Base-by-base conservation (phyloP, 164 flowering plant species). In the Magnolia officinalis region DNA sequence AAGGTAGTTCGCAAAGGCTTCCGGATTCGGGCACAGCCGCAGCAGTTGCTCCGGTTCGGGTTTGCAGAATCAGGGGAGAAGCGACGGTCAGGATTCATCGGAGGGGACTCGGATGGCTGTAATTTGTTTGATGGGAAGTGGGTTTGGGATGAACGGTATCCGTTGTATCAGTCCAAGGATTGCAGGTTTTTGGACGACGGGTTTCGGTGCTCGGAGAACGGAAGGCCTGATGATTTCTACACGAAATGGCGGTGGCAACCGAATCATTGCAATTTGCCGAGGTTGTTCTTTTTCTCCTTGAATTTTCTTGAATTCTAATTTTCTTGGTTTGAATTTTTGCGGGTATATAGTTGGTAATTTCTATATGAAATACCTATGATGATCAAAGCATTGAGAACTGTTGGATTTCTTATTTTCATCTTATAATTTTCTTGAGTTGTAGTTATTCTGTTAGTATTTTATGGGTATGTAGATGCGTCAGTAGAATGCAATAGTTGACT, bases 211-310 rank as follows among this genome's bases (percentile, higher is more conserved):
- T 74, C 83, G 51, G 96, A 91, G 75, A 89, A 90, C 83, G 95
- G 98, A 1, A 82, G 98, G 67, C 93, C 87, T 64, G 98, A 95
- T 83, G 77, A 76, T 37, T 87, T 88, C 79, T 93, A 88, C 80
- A 94, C 92, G 65, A 91, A 94, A 76, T 96, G 96, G 98, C 84
- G 98, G 70, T 96, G 99, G 99, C 98, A 96, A 67, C 99, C 99
- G 26, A 91, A 75, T 68, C 73, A 79, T 78, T 94, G 99, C 85
- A 89, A 92, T 84, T 85, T 96, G 85, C 99, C 98, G 80, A 96
- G 98, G 98, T 93, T 67, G 18, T 13, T 23, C 6, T n/a, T 26
- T 37, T 20, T 45, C 65, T 37, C 50, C 37, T 73, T 59, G 37
- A n/a, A 52, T 65, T 59, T 50, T 31, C 37, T 26, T 68, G n/a